Conservation (phyloP, 2,329 filamentous ascomycete species). For the Metarhizium guizhouense region DNA sequence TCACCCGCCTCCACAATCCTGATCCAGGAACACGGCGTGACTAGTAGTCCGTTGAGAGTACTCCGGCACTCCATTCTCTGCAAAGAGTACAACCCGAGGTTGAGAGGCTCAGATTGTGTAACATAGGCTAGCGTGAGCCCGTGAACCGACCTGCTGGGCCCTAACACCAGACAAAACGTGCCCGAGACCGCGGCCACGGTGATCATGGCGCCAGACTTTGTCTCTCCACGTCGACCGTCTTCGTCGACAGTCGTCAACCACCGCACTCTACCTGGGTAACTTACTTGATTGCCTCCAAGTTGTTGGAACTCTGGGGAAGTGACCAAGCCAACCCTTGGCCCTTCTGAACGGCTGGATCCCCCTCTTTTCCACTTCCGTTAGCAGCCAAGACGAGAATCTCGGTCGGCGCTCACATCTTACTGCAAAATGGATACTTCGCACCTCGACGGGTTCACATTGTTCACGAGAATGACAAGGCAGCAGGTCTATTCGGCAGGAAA, state of each 20-base stretch:
- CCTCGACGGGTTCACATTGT: background rate
- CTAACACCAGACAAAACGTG: conserved; percentile 5
- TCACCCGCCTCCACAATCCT: background rate
- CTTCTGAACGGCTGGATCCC: background rate
- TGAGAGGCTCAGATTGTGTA: conserved; percentile 3
- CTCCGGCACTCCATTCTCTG: background rate
- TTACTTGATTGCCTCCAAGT: background rate
- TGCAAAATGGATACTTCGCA: background rate
- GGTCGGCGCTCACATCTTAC: background rate
- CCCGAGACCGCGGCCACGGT: conserved; percentile 2
- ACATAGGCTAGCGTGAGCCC: conserved; percentile 8
- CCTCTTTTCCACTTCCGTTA: background rate
- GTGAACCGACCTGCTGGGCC: conserved; percentile 7
- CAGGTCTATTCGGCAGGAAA: background rate
- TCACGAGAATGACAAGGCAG: background rate
- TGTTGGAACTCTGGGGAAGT: background rate
- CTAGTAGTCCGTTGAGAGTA: background rate
- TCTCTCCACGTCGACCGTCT: background rate
- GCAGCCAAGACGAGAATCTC: background rate
- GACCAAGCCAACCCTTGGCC: background rate
- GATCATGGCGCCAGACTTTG: background rate
- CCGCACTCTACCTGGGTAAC: background rate
- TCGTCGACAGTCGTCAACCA: background rate
- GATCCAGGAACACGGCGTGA: background rate
- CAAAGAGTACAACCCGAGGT: background rate